Evolutionary conservation across 2,329 filamentous ascomycete species (phyloP).

Genomic region (Thelonectria rubi): DNA sequence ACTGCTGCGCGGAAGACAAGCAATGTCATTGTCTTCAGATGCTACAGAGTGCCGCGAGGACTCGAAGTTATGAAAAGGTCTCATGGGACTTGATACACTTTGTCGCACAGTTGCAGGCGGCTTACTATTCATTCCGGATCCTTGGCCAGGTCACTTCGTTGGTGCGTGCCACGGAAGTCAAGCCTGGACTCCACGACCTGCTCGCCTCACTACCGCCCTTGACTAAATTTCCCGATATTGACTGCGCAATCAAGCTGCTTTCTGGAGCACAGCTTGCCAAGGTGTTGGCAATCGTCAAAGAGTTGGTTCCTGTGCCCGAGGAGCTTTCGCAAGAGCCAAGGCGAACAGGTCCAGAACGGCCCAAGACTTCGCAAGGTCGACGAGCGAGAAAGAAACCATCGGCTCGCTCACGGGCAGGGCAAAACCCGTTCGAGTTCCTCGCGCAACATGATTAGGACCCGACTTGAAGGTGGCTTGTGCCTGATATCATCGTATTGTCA

Average conservation of each 20-base stretch:
- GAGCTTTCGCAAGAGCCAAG: slow-evolving; percentile 2
- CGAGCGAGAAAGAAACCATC: slow-evolving; percentile 1
- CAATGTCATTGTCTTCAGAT: slow-evolving; percentile 37
- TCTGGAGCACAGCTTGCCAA: slow-evolving; percentile 18
- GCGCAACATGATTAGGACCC: slow-evolving; percentile 24
- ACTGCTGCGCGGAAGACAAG: slow-evolving; percentile 44
- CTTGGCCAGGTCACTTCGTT: slow-evolving; percentile 50
- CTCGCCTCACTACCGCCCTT: slow-evolving; percentile 42
- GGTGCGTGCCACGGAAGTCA: slow-evolving; percentile 4
- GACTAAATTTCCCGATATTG: slow-evolving; percentile 37
- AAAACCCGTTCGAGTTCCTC: slow-evolving; percentile 41
- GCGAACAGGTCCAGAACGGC: slow-evolving; percentile 20
- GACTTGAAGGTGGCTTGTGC: background rate
- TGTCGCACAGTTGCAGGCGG: slow-evolving; percentile 66
- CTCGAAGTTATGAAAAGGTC: slow-evolving; percentile 14
- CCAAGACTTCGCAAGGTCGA: slow-evolving; percentile 20
- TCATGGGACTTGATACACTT: slow-evolving; percentile 70
- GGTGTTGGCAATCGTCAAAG: slow-evolving; percentile 27
- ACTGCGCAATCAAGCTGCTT: slow-evolving; percentile 33
- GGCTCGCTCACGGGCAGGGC: slow-evolving; percentile 9
- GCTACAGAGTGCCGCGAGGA: slow-evolving; percentile 29
- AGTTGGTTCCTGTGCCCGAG: slow-evolving; percentile 31
- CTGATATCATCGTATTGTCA: background rate
- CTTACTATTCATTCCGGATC: slow-evolving; percentile 68
- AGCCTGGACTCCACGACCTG: slow-evolving; percentile 32